Base-by-base conservation (phyloP, 306 rosid genomes). In the Lithocarpus polystachyus region DNA sequence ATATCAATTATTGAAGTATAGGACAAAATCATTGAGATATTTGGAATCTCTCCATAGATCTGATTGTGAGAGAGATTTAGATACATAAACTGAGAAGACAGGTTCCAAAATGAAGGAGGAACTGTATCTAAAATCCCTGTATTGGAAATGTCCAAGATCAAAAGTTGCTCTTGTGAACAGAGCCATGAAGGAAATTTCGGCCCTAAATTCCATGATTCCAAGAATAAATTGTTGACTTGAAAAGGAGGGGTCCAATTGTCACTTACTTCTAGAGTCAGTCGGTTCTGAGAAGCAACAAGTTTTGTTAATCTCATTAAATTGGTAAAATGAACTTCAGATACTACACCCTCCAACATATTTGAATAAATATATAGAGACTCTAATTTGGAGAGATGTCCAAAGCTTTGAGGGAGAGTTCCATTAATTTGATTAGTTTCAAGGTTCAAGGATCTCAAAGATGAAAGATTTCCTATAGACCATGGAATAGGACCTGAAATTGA, bases 181-280 rank as follows among this genome's bases (percentile, higher is more conserved):
- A 80, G 60, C 87, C 82, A 80, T 22, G 68, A 55, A 26, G 79
- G 82, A 80, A 80, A 80, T 6, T 5, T 28, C 0, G 65, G 72
- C 53, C 82, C 77, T 13, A 80, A 59, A 2, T 54, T 14, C 72
- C 78, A 84, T 0, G 43, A 56, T 4, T 1, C 6, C 74, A 84
- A 43, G 1, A 1, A 0, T 37, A 79, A 48, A 0, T 0, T 0
- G 0, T 0, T 0, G 3, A 76, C 3, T 0, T 56, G 48, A 22
- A 80, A 73, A 22, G 2, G 45, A 35, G 81, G 81, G 6, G 0
- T 6, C 84, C 87, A 84, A 14, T 51, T 53, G 60, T 24, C 1
- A 0, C 43, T 6, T 68, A 37, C 28, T 73, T 64, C 26, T 31
- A 73, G 1, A 68, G 10, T 74, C 43, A 55, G n/a, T 8, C n/a